These are phyloP conservation scores for Candida dubliniensis DNA, from an alignment of 1,139 yeast species.

Conservation along the genomic window DNA sequence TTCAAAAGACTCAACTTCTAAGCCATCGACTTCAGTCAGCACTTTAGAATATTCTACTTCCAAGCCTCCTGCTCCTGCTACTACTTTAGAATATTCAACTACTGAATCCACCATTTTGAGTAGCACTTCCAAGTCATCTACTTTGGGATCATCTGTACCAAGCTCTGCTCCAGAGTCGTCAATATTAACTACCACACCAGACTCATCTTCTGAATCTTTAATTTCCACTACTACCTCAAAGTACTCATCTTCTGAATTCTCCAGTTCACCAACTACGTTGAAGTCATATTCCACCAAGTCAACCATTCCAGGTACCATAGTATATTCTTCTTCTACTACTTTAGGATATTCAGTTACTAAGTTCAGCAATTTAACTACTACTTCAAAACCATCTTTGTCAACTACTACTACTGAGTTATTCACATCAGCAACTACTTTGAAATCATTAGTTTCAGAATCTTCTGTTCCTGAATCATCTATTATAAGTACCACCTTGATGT, in stretches of 20 bases:
- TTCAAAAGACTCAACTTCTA: neutral
- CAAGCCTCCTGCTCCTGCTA: neutral
- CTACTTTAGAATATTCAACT: neutral
- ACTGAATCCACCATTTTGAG: no score
- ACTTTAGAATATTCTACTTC: neutral
- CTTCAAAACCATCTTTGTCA: no score
- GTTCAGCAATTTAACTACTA: no score
- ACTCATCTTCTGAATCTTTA: no score
- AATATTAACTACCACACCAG: no score
- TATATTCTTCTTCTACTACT: neutral
- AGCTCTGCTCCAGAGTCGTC: no score
- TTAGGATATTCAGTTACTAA: slow-evolving; percentile 4
- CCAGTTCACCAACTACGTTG: slow-evolving; percentile 1
- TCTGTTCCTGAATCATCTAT: neutral
- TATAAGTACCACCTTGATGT: neutral
- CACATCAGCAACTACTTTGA: neutral
- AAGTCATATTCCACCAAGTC: slow-evolving; percentile 3
- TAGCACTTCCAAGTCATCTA: no score
- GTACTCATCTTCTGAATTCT: neutral
- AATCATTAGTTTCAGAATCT: neutral
- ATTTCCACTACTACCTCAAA: neutral
- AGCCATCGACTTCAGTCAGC: no score
- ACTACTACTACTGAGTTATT: neutral
- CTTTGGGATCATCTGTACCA: no score
- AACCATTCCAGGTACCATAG: slow-evolving; percentile 12